phyloP scores from a whole-genome alignment of 768 basidiomycete species.

The Hericium rajendrae region DNA sequence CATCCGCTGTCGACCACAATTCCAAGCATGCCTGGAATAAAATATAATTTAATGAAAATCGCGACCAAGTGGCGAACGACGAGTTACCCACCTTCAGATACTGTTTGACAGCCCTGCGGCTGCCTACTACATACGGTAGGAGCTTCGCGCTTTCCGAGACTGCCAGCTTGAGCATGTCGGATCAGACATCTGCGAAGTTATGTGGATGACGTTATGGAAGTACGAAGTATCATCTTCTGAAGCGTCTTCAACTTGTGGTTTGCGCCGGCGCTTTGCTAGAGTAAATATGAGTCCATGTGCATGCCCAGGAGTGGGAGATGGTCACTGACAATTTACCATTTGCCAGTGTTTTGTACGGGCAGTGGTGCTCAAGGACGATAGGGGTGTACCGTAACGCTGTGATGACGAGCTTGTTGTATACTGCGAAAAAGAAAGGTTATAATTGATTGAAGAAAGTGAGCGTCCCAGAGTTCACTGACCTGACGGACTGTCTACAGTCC shows the following conservation, averaged over 20 bases:
- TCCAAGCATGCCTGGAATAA: slow-evolving; percentile 61
- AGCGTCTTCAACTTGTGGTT: slow-evolving; percentile 74
- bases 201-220: slow-evolving; percentile 76
- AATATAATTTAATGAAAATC: background rate
- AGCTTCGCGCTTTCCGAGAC: slow-evolving; percentile 82
- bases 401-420: slow-evolving; percentile 89
- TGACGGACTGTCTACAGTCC: slow-evolving; percentile 75
- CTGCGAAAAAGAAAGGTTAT: slow-evolving; percentile 28
- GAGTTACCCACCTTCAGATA: slow-evolving; percentile 66
- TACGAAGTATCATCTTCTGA: slow-evolving; percentile 85
- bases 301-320: background rate
- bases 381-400: slow-evolving; percentile 88
- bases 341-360: slow-evolving; percentile 74
- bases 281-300: slow-evolving; percentile 1
- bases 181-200: slow-evolving; percentile 70
- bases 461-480: slow-evolving; percentile 33
- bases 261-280: slow-evolving; percentile 77
- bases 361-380: slow-evolving; percentile 75
- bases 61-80: background rate
- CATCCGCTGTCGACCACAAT: slow-evolving; percentile 75
- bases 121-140: slow-evolving; percentile 78
- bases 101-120: slow-evolving; percentile 72
- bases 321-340: slow-evolving; percentile 77
- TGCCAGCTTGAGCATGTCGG: slow-evolving; percentile 57
- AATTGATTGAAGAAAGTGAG: background rate